Conservation (phyloP, 352 stramenopile genomes). For the Phytophthora sp. region DNA sequence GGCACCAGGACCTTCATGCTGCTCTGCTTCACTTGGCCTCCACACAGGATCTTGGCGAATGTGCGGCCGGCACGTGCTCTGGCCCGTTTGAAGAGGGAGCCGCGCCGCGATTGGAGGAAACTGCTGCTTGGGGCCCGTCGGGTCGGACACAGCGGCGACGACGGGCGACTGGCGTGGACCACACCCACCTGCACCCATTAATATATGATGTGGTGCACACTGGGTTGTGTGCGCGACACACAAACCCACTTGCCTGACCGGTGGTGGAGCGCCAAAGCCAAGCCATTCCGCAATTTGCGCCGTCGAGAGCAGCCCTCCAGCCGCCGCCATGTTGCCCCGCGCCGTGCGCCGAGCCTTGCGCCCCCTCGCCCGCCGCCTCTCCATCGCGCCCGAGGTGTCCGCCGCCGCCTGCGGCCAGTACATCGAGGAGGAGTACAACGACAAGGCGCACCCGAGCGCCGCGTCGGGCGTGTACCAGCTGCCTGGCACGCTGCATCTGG, state of each 20-base stretch:
- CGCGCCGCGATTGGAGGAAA: background rate
- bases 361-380: conserved; percentile 8
- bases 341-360: conserved; percentile 22
- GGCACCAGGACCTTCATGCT: conserved; percentile 95
- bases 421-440: conserved; percentile 71
- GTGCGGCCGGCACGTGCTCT: conserved; percentile 9
- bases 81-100: background rate
- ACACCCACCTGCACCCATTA: background rate
- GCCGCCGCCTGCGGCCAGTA: conserved; percentile 4
- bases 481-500: conserved; percentile 49
- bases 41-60: conserved; percentile 18
- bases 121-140: background rate
- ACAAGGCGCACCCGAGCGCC: conserved; percentile 51
- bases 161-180: too few species aligned
- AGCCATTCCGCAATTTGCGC: conserved; percentile 24
- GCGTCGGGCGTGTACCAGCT: conserved; percentile 52
- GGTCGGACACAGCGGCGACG: background rate
- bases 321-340: conserved; percentile 27
- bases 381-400: conserved; percentile 17
- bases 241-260: too few species aligned
- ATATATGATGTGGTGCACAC: background rate
- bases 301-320: background rate
- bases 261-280: conserved; percentile 22
- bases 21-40: background rate
- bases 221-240: too few species aligned